phyloP scores from a whole-genome alignment of 192 early-diverging fungal genomes.

The Coemansia sp. region DNA sequence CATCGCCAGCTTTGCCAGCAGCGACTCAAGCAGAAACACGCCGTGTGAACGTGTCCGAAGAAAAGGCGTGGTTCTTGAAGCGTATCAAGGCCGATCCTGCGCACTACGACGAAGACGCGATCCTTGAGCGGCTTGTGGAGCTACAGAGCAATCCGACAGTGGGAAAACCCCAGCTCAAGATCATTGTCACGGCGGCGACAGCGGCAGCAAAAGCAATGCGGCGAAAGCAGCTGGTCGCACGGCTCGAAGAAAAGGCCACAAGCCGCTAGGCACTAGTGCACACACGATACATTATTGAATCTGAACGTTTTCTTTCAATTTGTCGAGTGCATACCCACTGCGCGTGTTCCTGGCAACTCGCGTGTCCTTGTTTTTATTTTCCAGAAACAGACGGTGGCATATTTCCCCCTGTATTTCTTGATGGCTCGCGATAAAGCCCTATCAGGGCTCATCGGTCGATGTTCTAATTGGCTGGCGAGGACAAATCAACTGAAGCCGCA shows the following conservation, averaged over 20 bases:
- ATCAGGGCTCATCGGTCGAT: background rate
- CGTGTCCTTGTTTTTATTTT: constrained; percentile 2
- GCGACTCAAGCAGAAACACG: too few relatives aligned
- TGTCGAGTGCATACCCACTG: background rate
- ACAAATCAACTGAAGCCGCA: background rate
- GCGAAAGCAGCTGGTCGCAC: constrained; percentile 42
- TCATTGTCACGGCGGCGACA: constrained; percentile 35
- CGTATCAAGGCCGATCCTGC: constrained; percentile 52
- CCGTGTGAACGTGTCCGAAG: constrained; percentile 42
- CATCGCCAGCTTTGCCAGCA: background rate
- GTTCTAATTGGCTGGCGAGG: background rate
- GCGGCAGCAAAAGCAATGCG: constrained; percentile 48
- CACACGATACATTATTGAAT: background rate
- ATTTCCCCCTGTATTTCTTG: background rate
- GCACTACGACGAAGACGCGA: constrained; percentile 46
- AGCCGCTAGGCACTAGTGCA: constrained; percentile 6
- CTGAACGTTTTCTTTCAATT: background rate
- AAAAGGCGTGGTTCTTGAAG: constrained; percentile 46
- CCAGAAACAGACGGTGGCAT: background rate
- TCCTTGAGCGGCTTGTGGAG: constrained; percentile 36
- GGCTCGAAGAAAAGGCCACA: constrained; percentile 18
- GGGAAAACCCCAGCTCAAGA: constrained; percentile 40
- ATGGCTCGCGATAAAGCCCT: constrained; percentile 8
- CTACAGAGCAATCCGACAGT: constrained; percentile 24
- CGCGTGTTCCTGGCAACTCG: background rate